These are phyloP conservation scores for Alternaria triticina DNA, from an alignment of 2,329 filamentous ascomycete genomes.

Conservation along the genomic window DNA sequence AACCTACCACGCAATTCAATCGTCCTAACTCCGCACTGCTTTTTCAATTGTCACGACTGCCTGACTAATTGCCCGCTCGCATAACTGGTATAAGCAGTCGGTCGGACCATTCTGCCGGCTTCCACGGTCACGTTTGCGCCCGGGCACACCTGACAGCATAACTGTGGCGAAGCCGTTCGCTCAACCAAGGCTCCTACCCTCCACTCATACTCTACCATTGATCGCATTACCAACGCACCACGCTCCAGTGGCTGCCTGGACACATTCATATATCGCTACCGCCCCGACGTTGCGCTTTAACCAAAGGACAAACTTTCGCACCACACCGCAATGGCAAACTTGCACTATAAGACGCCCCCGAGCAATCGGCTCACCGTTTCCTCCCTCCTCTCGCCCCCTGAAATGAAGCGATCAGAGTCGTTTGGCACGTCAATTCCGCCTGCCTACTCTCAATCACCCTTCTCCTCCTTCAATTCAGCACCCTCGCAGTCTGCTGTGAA, in stretches of 20 bases:
- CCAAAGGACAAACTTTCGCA: conserved; percentile 26
- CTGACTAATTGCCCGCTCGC: conserved; percentile 27
- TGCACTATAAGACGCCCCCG: conserved; percentile 33
- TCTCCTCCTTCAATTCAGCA: conserved; percentile 38
- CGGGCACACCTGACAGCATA: conserved; percentile 17
- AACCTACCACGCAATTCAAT: conserved; percentile 17
- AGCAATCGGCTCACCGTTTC: conserved; percentile 45
- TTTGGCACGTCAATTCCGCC: conserved; percentile 44
- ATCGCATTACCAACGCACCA: conserved; percentile 8
- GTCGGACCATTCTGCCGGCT: conserved; percentile 39
- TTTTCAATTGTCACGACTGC: conserved; percentile 18
- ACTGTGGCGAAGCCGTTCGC: conserved; percentile 13
- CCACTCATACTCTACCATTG: conserved; percentile 19
- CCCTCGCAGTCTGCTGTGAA: conserved; percentile 28
- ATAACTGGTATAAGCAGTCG: conserved; percentile 34
- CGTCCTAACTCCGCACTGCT: conserved; percentile 35
- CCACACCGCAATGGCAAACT: conserved; percentile 37
- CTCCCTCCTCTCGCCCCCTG: conserved; percentile 50
- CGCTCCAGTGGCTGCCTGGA: conserved; percentile 15
- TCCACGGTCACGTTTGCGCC: conserved; percentile 34
- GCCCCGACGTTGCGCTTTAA: conserved; percentile 6
- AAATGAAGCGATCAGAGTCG: conserved; percentile 49
- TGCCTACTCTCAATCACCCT: conserved; percentile 28
- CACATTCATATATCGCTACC: conserved; percentile 11
- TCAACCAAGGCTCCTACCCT: conserved; percentile 15